Percentiles rank a stretch among this genome's conserved stretches.
Conservation (phyloP, 108 stramenopile genomes). For the Cylindrotheca fusiformis region DNA sequence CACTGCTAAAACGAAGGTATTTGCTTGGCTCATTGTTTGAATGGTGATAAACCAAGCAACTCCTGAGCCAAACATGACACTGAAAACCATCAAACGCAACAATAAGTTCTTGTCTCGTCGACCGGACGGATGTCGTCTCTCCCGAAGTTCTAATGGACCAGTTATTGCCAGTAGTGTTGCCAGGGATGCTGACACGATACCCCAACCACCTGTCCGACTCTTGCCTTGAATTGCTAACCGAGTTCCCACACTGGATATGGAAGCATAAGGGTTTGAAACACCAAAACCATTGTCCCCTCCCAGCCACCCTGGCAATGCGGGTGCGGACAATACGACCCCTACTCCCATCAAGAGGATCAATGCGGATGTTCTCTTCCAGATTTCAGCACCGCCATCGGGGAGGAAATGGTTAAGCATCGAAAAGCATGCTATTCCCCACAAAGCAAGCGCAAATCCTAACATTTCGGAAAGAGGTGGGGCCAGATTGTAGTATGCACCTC, state of each 20-base stretch:
- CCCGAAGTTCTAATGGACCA: slow-evolving; percentile 75
- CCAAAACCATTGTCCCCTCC: slow-evolving; percentile 16
- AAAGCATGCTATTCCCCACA: slow-evolving; percentile 74
- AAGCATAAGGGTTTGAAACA: slow-evolving; percentile 47
- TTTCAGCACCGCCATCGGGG: slow-evolving; percentile 76
- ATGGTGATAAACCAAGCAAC: slow-evolving; percentile 77
- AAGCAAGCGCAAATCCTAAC: slow-evolving; percentile 50
- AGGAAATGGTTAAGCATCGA: slow-evolving; percentile 70
- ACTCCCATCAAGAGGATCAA: slow-evolving; percentile 60
- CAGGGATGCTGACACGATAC: slow-evolving; percentile 59
- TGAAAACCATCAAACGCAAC: slow-evolving; percentile 77
- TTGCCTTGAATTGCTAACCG: slow-evolving; percentile 15
- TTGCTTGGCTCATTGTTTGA: slow-evolving; percentile 69
- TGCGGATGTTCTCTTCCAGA: slow-evolving; percentile 62
- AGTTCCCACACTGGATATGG: slow-evolving; percentile 46
- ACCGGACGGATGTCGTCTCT: slow-evolving; percentile 53
- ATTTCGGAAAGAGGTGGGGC: slow-evolving; percentile 62
- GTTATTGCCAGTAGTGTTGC: slow-evolving; percentile 76
- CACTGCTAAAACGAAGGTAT: slow-evolving; percentile 54
- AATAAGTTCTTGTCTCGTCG: slow-evolving; percentile 59
- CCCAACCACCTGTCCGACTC: slow-evolving; percentile 71
- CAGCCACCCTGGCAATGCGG: slow-evolving; percentile 48
- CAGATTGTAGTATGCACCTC: slow-evolving; percentile 43
- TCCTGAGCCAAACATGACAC: slow-evolving; percentile 75
- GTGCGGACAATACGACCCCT: slow-evolving; percentile 61